Base-by-base conservation (phyloP, 345 rosid genomes). In the Durio zibethinus region DNA sequence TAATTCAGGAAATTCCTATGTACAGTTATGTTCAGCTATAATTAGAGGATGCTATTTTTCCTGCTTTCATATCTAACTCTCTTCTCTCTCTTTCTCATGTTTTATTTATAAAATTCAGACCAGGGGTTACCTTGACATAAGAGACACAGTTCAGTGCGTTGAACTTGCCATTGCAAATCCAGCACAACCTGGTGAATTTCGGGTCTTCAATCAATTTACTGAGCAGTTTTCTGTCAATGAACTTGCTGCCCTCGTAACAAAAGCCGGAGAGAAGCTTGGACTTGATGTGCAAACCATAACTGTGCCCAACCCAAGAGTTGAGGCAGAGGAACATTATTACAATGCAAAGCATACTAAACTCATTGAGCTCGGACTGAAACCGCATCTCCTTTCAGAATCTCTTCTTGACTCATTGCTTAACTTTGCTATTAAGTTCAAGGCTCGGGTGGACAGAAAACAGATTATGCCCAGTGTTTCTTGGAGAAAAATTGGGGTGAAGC, bases 261-360 rank as follows among this genome's bases (percentile, higher is more conserved):
- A 90, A 81, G 97, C 98, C 0, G 99, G 99, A 70, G 80, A 82
- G 66, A 92, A 96, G 88, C 86, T 96, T 12, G 99, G 97, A 40
- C 83, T 93, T 10, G 89, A 93, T 5, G 98, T 96, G 81, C 82
- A 87, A 78, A 85, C 91, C 73, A 74, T 74, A 82, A 85, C 85
- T 10, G 97, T 96, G 70, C 97, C 98, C 16, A 96, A 96, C 81
- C 99, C 98, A 5, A 85, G 99, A 84, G 99, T 96, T 25, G 99
- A 96, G 82, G 97, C 99, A 5, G 99, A 96, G 81, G 98, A 96
- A 70, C 99, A 96, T 81, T 96, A 96, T 84, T 93, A 96, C 92
- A 96, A 96, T 59, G 98, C 99, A 54, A 96, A 90, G 86, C 98
- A 92, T 78, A 96, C 98, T 7, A 96, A 96, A 87, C 94, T 96